phyloP scores from a whole-genome alignment of 306 rosid genomes.

The Gleditsia sinensis region DNA sequence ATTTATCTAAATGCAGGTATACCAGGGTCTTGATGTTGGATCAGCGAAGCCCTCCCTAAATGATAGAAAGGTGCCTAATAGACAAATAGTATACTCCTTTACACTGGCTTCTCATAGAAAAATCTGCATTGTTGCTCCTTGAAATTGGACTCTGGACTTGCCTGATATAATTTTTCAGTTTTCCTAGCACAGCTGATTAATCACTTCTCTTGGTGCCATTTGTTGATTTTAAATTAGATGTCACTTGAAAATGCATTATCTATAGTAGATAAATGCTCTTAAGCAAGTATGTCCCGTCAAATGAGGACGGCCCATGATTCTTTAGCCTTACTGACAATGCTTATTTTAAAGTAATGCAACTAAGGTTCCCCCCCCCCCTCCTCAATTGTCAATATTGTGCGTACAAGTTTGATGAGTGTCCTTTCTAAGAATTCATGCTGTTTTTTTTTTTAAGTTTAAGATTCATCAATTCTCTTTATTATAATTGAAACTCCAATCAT shows the following conservation, averaged over 20 bases:
- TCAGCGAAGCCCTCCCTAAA: conserved; percentile 84
- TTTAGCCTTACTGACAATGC: neutral
- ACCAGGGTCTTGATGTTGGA: conserved; percentile 88
- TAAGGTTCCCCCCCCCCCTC: neutral
- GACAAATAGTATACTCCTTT: conserved; percentile 17
- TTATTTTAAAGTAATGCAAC: neutral
- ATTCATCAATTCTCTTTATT: neutral
- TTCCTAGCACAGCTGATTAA: neutral
- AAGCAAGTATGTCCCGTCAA: neutral
- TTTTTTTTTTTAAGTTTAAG: neutral
- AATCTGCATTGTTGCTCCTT: conserved; percentile 22
- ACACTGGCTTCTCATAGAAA: conserved; percentile 4
- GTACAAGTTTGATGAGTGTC: neutral
- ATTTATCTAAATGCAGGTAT: conserved; percentile 55
- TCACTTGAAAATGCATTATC: neutral
- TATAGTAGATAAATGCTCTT: neutral
- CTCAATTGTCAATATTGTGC: neutral
- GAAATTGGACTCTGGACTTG: neutral
- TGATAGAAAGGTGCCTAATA: conserved; percentile 70
- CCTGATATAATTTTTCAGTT: conserved; percentile 13
- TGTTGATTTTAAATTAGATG: neutral
- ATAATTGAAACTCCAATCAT: neutral
- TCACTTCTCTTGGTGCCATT: neutral
- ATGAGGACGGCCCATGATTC: neutral
- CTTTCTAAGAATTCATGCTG: neutral